phyloP scores from a whole-genome alignment of 1,284 basidiomycete species.

The Rhodotorula sp. region DNA sequence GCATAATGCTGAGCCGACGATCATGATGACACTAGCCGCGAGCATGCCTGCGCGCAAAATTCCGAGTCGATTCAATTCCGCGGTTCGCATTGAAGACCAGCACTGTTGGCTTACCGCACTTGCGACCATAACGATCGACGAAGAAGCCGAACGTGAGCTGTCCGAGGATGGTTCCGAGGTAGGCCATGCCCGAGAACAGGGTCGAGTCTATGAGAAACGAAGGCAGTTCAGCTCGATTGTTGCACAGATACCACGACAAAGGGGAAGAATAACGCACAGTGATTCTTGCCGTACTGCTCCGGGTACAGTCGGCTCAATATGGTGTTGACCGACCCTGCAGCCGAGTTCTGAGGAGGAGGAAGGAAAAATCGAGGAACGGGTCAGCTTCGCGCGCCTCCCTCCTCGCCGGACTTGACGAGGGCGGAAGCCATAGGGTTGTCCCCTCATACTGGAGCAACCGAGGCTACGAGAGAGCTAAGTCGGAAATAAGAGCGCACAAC shows the following conservation, averaged over 20 bases:
- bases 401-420: no score
- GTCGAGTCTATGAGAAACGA: background rate
- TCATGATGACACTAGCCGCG: slow-evolving; percentile 45
- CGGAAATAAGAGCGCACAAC: background rate
- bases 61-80: background rate
- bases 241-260: no score
- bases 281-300: slow-evolving; percentile 14
- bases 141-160: slow-evolving; percentile 58
- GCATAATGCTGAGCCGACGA: slow-evolving; percentile 72
- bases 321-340: slow-evolving; percentile 30
- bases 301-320: slow-evolving; percentile 25
- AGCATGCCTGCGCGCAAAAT: slow-evolving; percentile 63
- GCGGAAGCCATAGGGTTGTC: no score
- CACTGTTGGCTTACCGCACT: background rate
- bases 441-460: no score
- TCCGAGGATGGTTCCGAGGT: slow-evolving; percentile 69
- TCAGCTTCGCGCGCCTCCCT: background rate
- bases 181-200: slow-evolving; percentile 56
- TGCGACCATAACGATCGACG: slow-evolving; percentile 73
- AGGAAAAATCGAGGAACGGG: background rate
- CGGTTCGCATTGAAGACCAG: background rate
- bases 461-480: no score
- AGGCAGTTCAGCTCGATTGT: background rate
- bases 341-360: slow-evolving; percentile 1
- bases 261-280: background rate